phyloP scores from a whole-genome alignment of 768 basidiomycete species.

The Leucosporidium yakuticum region DNA sequence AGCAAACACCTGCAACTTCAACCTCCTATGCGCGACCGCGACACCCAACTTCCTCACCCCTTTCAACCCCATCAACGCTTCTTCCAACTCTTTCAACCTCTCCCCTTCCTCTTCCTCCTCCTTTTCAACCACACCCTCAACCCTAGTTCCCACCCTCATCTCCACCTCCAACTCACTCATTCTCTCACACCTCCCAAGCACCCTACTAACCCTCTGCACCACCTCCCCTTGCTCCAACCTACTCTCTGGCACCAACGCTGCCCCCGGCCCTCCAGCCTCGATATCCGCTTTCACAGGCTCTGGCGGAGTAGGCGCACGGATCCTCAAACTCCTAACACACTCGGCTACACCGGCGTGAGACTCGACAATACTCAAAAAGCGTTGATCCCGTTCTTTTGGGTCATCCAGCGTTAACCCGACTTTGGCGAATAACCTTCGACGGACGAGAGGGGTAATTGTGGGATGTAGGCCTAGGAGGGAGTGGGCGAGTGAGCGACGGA shows the following conservation, averaged over 20 bases:
- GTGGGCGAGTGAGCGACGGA: constrained; percentile 3
- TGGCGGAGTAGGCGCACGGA: background rate
- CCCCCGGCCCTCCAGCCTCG: background rate
- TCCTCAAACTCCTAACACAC: background rate
- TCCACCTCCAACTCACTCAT: constrained; percentile 28
- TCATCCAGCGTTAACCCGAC: too few species aligned
- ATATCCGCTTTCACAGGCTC: background rate
- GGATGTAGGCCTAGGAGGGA: rapidly evolving
- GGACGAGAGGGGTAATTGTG: background rate
- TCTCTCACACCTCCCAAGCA: background rate
- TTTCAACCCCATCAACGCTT: background rate
- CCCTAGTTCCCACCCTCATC: background rate
- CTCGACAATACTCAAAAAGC: constrained; percentile 20
- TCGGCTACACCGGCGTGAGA: constrained; percentile 5
- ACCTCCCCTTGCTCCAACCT: background rate
- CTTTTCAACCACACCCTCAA: too few species aligned
- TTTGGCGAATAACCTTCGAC: too few species aligned
- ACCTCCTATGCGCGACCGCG: too few species aligned
- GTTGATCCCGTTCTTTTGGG: background rate
- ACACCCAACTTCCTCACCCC: background rate
- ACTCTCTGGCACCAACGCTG: background rate
- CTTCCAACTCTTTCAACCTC: constrained; percentile 18
- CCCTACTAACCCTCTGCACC: background rate
- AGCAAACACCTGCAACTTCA: too few species aligned
- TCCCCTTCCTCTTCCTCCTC: background rate